phyloP scores from a whole-genome alignment of 1,139 yeast species.

The Hyphopichia khmerensis region DNA sequence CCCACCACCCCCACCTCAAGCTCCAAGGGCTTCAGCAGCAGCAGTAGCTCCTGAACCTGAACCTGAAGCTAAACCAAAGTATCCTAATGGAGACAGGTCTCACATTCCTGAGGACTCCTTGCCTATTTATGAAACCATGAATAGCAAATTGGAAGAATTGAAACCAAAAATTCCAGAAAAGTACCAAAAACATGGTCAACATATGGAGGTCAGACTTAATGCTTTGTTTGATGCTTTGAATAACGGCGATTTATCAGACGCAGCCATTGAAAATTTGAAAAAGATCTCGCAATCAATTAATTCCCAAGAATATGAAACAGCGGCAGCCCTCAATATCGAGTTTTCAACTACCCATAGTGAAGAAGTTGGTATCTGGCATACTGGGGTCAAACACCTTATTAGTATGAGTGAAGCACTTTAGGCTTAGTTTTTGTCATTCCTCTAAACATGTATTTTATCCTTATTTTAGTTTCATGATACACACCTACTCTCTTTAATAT shows the following conservation, averaged over 20 bases:
- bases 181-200: slow-evolving; percentile 70
- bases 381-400: slow-evolving; percentile 86
- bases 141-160: slow-evolving; percentile 55
- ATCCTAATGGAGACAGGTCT: slow-evolving; percentile 69
- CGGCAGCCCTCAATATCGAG: slow-evolving; percentile 55
- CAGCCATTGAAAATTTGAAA: slow-evolving; percentile 55
- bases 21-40: slow-evolving; percentile 19
- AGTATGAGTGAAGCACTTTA: slow-evolving; percentile 64
- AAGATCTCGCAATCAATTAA: slow-evolving; percentile 52
- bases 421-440: background rate
- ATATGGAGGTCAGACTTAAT: slow-evolving; percentile 78
- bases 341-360: slow-evolving; percentile 66
- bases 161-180: slow-evolving; percentile 77
- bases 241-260: slow-evolving; percentile 64
- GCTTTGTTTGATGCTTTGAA: slow-evolving; percentile 79
- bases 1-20: slow-evolving; percentile 22
- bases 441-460: background rate
- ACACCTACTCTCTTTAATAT: too few species aligned
- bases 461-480: background rate
- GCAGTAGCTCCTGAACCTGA: slow-evolving; percentile 14
- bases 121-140: slow-evolving; percentile 60
- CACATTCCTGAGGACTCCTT: slow-evolving; percentile 61
- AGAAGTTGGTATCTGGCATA: slow-evolving; percentile 90
- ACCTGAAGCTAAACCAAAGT: slow-evolving; percentile 29
- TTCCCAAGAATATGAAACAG: slow-evolving; percentile 56